These are phyloP conservation scores for Phialocephala sp. DNA, from an alignment of 2,329 filamentous ascomycete species.

Conservation along the genomic window DNA sequence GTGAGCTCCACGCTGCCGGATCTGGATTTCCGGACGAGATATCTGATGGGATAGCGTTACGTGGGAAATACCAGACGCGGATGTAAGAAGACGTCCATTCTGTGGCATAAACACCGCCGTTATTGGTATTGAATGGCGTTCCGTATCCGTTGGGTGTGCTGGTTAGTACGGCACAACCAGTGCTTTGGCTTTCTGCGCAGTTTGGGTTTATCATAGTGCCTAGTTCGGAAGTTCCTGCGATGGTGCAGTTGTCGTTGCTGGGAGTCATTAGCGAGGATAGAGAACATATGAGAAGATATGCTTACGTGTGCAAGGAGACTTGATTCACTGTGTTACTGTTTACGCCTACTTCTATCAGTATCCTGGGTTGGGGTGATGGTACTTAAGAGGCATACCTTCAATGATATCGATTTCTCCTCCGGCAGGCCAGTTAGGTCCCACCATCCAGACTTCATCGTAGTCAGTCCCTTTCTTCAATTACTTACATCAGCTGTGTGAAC, in stretches of 20 bases:
- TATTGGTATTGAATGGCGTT: conserved; percentile 51
- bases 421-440: conserved; percentile 62
- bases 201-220: conserved; percentile 18
- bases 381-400: conserved; percentile 65
- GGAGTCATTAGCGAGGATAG: neutral
- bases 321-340: conserved; percentile 55
- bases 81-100: conserved; percentile 74
- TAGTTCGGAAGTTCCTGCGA: conserved; percentile 46
- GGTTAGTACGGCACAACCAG: conserved; percentile 49
- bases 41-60: conserved; percentile 66
- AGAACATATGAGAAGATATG: neutral
- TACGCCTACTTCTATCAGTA: conserved; percentile 18
- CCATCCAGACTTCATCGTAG: conserved; percentile 49
- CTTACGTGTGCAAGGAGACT: conserved; percentile 69
- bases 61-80: conserved; percentile 77
- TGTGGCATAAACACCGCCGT: conserved; percentile 68
- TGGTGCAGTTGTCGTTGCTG: conserved; percentile 24
- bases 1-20: conserved; percentile 69
- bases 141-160: conserved; percentile 13
- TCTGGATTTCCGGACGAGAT: conserved; percentile 61
- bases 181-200: conserved; percentile 39
- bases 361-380: conserved; percentile 44
- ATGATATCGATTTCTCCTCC: conserved; percentile 70
- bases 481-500: neutral
- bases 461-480: neutral